phyloP scores from a whole-genome alignment of 805 yeast species.

The Saccharomycopsis javanensis region DNA sequence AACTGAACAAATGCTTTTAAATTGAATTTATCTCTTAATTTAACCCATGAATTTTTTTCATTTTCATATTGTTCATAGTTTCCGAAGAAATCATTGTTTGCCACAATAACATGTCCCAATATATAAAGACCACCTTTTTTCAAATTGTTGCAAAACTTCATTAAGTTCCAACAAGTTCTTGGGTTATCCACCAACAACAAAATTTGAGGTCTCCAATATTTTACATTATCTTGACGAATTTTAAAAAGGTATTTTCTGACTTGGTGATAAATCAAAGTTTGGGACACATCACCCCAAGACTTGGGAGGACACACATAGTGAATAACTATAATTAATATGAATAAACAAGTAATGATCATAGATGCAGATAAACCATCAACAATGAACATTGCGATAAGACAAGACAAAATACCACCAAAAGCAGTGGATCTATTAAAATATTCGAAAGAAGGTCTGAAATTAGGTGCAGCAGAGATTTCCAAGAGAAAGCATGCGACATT shows the following conservation, averaged over 20 bases:
- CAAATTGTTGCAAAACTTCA: constrained; percentile 85
- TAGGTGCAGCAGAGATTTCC: constrained; percentile 91
- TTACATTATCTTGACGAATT: constrained; percentile 83
- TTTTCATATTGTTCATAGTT: constrained; percentile 59
- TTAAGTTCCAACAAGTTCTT: constrained; percentile 81
- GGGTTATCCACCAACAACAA: constrained; percentile 85
- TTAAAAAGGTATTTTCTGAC: constrained; percentile 83
- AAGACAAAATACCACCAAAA: constrained; percentile 55
- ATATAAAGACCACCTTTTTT: constrained; percentile 93
- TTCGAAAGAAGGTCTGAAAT: constrained; percentile 90
- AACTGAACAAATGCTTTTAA: constrained; percentile 93
- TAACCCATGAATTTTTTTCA: constrained; percentile 76
- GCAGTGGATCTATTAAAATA: constrained; percentile 83
- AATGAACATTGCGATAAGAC: constrained; percentile 81
- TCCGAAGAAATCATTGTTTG: constrained; percentile 47
- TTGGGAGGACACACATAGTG: constrained; percentile 92
- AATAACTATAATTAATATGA: constrained; percentile 61
- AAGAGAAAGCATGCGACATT: constrained; percentile 88
- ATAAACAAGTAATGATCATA: constrained; percentile 54
- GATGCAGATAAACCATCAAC: constrained; percentile 90
- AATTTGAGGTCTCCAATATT: constrained; percentile 97
- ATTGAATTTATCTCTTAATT: constrained; percentile 64
- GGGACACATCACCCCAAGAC: constrained; percentile 98
- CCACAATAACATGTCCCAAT: constrained; percentile 81
- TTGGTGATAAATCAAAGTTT: constrained; percentile 89